Percentiles rank a stretch among this genome's conserved stretches.
These are phyloP conservation scores for Cryphonectria naterciae DNA, from an alignment of 2,329 filamentous ascomycete species.

Conservation along the genomic window DNA sequence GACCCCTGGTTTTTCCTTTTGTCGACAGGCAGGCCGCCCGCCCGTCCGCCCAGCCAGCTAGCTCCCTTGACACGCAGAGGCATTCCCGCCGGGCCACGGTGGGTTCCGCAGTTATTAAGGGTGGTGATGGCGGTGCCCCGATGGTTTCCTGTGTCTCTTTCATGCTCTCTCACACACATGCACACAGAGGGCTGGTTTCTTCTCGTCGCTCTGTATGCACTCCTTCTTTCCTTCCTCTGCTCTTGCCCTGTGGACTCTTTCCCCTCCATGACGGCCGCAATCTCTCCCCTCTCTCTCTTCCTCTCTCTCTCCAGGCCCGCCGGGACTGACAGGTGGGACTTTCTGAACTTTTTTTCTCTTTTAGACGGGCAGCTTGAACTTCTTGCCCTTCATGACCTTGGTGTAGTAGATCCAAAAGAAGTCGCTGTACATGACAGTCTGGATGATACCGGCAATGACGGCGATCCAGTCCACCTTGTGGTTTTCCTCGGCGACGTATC, in stretches of 20 bases:
- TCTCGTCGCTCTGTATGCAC: not conserved
- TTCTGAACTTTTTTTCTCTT: constrained; percentile 27
- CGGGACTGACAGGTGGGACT: no score
- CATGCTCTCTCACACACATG: not conserved
- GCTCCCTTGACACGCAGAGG: constrained; percentile 2
- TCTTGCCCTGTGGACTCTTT: not conserved
- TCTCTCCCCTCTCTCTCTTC: not conserved
- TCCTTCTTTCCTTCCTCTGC: not conserved
- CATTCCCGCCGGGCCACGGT: not conserved
- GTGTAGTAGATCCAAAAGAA: constrained; percentile 99
- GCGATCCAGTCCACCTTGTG: constrained; percentile 84
- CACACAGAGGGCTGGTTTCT: not conserved
- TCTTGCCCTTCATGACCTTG: constrained; percentile 88
- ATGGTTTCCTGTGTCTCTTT: not conserved
- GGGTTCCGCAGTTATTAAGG: not conserved
- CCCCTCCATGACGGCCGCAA: not conserved
- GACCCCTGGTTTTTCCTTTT: not conserved
- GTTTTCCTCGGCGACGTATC: constrained; percentile 75
- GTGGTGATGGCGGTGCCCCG: not conserved
- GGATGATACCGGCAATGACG: constrained; percentile 84
- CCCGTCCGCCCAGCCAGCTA: not conserved
- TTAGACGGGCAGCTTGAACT: constrained; percentile 83
- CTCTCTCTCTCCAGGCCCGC: not conserved
- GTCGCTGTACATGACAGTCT: constrained; percentile 95
- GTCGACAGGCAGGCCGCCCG: not conserved